Conservation (phyloP, 495 filamentous ascomycete species). For the Cercophora scortea region DNA sequence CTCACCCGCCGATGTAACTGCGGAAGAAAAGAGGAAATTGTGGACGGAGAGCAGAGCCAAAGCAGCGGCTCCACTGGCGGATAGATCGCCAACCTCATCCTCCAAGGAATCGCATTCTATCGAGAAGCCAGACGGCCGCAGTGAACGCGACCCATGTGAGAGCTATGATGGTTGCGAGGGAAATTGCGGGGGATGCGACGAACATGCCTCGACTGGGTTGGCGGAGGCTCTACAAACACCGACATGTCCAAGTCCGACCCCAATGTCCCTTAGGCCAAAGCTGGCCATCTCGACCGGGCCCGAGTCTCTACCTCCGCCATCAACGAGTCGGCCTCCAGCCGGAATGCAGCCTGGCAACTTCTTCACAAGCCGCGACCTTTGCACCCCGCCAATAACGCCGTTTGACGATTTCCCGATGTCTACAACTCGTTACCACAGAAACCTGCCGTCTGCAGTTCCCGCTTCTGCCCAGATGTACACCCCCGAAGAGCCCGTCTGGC, state of each 20-base stretch:
- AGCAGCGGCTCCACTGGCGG: not conserved
- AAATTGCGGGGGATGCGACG: conserved; percentile 4
- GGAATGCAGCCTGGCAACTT: conserved; percentile 12
- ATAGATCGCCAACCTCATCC: not conserved
- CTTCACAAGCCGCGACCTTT: conserved; percentile 11
- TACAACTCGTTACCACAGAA: not conserved
- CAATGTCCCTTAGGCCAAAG: conserved; percentile 9
- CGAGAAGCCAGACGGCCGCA: not conserved
- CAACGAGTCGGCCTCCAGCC: conserved; percentile 1
- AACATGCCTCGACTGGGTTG: not conserved
- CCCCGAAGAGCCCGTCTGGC: conserved; percentile 16
- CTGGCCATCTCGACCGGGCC: conserved; percentile 11
- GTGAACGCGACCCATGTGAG: not conserved
- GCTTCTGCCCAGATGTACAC: conserved; percentile 6
- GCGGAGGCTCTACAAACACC: conserved; percentile 3
- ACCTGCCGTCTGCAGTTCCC: conserved; percentile 1
- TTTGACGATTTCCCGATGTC: conserved; percentile 12
- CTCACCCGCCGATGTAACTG: not conserved
- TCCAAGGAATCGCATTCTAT: not conserved
- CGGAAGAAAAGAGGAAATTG: not conserved
- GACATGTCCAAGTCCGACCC: conserved; percentile 6
- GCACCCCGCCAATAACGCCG: conserved; percentile 14
- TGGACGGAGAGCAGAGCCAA: not conserved
- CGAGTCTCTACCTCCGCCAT: conserved; percentile 4
- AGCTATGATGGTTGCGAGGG: conserved; percentile 1